Conservation (phyloP, 352 stramenopile species). For the Phytopythium delawarense region DNA sequence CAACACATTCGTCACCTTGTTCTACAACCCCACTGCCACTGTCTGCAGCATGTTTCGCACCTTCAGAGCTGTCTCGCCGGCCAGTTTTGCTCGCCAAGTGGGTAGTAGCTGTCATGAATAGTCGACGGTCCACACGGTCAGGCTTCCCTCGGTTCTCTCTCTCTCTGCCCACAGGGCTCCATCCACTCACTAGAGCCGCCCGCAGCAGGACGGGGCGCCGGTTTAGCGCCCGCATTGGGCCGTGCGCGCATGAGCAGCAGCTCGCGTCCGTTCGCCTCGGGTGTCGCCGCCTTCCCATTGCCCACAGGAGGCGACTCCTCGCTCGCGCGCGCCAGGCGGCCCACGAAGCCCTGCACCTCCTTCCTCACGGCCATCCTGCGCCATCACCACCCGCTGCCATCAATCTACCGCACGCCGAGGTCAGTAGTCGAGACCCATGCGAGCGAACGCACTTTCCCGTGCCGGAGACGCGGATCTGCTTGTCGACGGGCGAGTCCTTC, state of each 20-base stretch:
- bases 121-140: neutral
- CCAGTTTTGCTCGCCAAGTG: neutral
- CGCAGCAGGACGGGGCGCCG: constrained; percentile 1
- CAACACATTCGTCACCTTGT: constrained; percentile 1
- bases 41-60: neutral
- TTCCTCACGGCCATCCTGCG: constrained; percentile 45
- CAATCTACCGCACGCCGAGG: too few species aligned
- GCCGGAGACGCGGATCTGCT: constrained; percentile 74
- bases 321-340: constrained; percentile 49
- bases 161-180: neutral
- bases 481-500: constrained; percentile 75
- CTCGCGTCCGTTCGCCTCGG: neutral
- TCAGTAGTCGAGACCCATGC: neutral
- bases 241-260: constrained; percentile 3
- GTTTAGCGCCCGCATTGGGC: neutral
- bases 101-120: neutral
- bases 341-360: constrained; percentile 73
- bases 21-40: neutral
- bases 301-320: constrained; percentile 26
- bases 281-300: neutral
- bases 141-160: neutral
- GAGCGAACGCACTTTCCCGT: constrained; percentile 39
- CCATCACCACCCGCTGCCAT: neutral
- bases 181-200: constrained; percentile 4
- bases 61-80: neutral